These are phyloP conservation scores for Skeletonema marinoi DNA, from an alignment of 108 stramenopile species.

Conservation along the genomic window DNA sequence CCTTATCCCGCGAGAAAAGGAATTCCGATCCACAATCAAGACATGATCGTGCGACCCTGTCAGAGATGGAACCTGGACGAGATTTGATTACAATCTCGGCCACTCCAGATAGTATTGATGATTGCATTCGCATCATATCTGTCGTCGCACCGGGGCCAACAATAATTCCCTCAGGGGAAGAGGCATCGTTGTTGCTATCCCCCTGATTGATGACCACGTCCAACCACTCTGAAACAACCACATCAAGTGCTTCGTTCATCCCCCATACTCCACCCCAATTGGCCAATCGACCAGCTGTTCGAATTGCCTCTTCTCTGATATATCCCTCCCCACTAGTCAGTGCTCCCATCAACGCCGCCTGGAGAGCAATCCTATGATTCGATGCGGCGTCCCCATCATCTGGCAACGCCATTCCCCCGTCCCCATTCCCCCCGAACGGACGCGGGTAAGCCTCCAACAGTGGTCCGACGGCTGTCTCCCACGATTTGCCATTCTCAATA, in stretches of 20 bases:
- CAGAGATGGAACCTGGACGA: constrained; percentile 32
- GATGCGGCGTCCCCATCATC: constrained; percentile 29
- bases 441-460: constrained; percentile 43
- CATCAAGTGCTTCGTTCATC: constrained; percentile 35
- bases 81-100: constrained; percentile 26
- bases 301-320: constrained; percentile 34
- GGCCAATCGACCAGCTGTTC: constrained; percentile 41
- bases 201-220: constrained; percentile 9
- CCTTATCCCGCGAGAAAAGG: constrained; percentile 29
- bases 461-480: constrained; percentile 48
- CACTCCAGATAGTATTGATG: constrained; percentile 24
- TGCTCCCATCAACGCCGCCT: constrained; percentile 31
- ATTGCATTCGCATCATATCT: constrained; percentile 25
- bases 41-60: constrained; percentile 39
- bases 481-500: constrained; percentile 54
- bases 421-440: constrained; percentile 45
- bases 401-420: constrained; percentile 47
- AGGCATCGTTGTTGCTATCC: not conserved
- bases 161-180: constrained; percentile 31
- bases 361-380: constrained; percentile 30
- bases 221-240: constrained; percentile 31
- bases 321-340: constrained; percentile 13
- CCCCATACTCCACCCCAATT: constrained; percentile 48
- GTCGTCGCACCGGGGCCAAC: constrained; percentile 29
- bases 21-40: constrained; percentile 35